These are phyloP conservation scores for Coemansia asiatica DNA, from an alignment of 192 early-diverging fungal genomes.

Conservation along the genomic window DNA sequence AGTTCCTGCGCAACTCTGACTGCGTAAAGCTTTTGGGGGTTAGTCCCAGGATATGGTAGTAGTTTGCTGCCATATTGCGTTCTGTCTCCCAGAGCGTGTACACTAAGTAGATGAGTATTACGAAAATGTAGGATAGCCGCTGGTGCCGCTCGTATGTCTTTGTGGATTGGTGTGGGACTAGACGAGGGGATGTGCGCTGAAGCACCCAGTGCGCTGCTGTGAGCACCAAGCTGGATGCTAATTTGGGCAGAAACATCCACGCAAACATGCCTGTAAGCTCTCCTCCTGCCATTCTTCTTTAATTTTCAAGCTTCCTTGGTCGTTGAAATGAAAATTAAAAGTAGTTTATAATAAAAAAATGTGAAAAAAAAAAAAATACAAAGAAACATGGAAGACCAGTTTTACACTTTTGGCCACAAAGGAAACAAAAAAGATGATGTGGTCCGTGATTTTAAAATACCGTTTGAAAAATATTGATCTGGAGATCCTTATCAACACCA, in stretches of 20 bases:
- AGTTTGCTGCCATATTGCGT: constrained; percentile 32
- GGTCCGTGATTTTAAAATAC: too few species aligned
- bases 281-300: constrained; percentile 10
- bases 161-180: constrained; percentile 39
- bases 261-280: constrained; percentile 35
- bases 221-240: constrained; percentile 34
- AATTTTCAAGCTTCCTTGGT: neutral
- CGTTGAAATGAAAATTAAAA: neutral
- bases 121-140: constrained; percentile 42
- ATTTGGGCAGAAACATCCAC: constrained; percentile 45
- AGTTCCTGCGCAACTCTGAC: constrained; percentile 43
- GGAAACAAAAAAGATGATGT: too few species aligned
- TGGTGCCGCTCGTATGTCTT: constrained; percentile 27
- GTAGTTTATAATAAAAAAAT: neutral
- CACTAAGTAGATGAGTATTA: constrained; percentile 30
- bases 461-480: too few species aligned
- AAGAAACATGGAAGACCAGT: too few species aligned
- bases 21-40: constrained; percentile 20
- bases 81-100: constrained; percentile 49
- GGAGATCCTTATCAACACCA: neutral
- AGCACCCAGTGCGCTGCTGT: constrained; percentile 32
- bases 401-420: too few species aligned
- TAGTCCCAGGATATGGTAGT: constrained; percentile 50
- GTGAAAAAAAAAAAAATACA: neutral
- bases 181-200: constrained; percentile 20